Conservation (phyloP, 805 yeast species). For the Kazachstania viticola region DNA sequence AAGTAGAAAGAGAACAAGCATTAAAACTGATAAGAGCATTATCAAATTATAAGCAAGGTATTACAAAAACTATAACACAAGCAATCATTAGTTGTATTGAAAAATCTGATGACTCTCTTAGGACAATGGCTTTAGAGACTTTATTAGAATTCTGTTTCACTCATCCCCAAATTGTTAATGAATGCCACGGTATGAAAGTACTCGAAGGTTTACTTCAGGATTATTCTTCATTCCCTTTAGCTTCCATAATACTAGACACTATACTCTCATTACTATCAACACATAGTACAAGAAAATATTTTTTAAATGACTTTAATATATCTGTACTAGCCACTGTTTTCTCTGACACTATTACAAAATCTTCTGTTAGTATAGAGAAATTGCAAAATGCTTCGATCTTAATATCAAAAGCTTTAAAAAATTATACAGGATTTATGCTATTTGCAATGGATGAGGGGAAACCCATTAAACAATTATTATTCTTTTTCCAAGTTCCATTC, state of each 20-base stretch:
- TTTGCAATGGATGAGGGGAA: constrained; percentile 45
- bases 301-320: constrained; percentile 50
- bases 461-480: constrained; percentile 45
- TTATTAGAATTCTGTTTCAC: constrained; percentile 42
- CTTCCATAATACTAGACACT: constrained; percentile 19
- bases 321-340: constrained; percentile 56
- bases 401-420: constrained; percentile 48
- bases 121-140: constrained; percentile 43
- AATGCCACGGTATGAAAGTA: constrained; percentile 37
- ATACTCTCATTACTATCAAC: constrained; percentile 20
- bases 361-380: constrained; percentile 39
- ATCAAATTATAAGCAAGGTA: constrained; percentile 43
- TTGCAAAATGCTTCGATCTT: constrained; percentile 51
- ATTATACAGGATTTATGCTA: constrained; percentile 67
- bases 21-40: constrained; percentile 57
- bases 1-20: constrained; percentile 68
- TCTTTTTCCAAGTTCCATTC: constrained; percentile 49
- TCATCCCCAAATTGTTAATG: constrained; percentile 33
- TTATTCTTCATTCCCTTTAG: constrained; percentile 16
- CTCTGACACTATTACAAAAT: constrained; percentile 45
- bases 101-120: constrained; percentile 38
- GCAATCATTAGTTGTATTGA: constrained; percentile 58
- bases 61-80: constrained; percentile 56
- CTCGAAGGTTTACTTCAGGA: constrained; percentile 24
- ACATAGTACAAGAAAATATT: constrained; percentile 20